Conservation (phyloP, 169 alveolate genomes). For the Babesia sp. region DNA sequence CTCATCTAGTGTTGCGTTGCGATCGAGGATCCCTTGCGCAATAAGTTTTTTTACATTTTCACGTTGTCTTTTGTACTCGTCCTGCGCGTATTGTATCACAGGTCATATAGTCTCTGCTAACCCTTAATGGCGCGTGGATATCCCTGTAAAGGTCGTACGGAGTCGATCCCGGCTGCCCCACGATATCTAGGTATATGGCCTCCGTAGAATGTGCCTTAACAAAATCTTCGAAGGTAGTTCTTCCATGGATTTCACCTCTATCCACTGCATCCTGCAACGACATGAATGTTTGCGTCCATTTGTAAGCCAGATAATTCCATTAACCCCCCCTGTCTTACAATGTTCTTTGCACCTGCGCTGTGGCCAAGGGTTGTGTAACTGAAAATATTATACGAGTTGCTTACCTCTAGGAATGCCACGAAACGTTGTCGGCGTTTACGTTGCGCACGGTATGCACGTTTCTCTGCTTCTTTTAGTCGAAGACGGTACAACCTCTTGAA, state of each 20-base stretch:
- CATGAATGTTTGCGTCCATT: too few relatives aligned
- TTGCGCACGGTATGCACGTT: conserved; percentile 67
- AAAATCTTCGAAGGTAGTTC: conserved; percentile 50
- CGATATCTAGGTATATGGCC: conserved; percentile 64
- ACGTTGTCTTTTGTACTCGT: conserved; percentile 24
- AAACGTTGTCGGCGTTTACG: conserved; percentile 78
- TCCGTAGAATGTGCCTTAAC: conserved; percentile 58
- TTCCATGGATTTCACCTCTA: conserved; percentile 45
- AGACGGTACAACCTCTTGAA: conserved; percentile 62
- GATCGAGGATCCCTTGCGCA: conserved; percentile 14
- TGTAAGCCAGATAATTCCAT: too few relatives aligned
- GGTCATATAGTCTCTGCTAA: not conserved
- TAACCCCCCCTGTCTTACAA: not conserved
- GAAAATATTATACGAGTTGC: not conserved
- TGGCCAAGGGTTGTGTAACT: too few relatives aligned
- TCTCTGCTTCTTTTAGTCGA: conserved; percentile 61
- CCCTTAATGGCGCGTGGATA: conserved; percentile 42
- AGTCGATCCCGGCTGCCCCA: conserved; percentile 70
- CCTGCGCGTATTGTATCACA: not conserved
- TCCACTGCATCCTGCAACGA: conserved; percentile 43
- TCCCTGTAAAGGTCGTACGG: conserved; percentile 65
- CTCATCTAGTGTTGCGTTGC: conserved; percentile 20
- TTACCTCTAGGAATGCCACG: conserved; percentile 69
- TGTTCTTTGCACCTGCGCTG: too few relatives aligned
- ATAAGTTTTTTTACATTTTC: conserved; percentile 23